A percentile compares a stretch with the other conserved stretches of the same genome.
Conservation (phyloP, 2,329 filamentous ascomycete genomes). For the Colletotrichum melonis region DNA sequence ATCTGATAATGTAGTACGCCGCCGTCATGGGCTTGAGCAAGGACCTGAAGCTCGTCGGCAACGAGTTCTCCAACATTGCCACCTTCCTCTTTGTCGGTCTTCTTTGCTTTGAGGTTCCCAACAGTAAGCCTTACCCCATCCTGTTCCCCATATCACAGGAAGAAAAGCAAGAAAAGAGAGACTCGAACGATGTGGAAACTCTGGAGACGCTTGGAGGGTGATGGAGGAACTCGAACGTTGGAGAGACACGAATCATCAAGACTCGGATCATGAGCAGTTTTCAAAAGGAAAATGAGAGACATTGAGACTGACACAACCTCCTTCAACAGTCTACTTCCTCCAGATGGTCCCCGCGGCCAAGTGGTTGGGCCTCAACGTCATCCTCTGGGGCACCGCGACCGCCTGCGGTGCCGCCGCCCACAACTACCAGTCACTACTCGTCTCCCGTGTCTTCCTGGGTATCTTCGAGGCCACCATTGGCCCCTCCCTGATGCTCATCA, state of each 20-base stretch:
- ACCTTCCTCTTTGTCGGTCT: conserved; percentile 73
- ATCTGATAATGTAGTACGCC: conserved; percentile 62
- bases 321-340: conserved; percentile 62
- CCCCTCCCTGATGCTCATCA: conserved; percentile 70
- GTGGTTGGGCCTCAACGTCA: conserved; percentile 69
- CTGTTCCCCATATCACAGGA: background rate
- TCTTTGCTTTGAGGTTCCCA: conserved; percentile 68
- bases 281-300: background rate
- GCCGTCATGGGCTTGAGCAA: conserved; percentile 72
- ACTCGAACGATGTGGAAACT: background rate
- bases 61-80: conserved; percentile 72
- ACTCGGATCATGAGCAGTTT: background rate
- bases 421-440: conserved; percentile 64
- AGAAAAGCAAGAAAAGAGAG: background rate
- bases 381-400: conserved; percentile 68
- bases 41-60: conserved; percentile 65
- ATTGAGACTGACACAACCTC: background rate
- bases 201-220: background rate
- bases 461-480: conserved; percentile 71
- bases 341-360: conserved; percentile 71
- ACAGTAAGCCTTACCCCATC: conserved; percentile 53
- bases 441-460: conserved; percentile 68
- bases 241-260: background rate
- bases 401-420: conserved; percentile 64
- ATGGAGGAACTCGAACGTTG: background rate